Conservation (phyloP, 1,284 basidiomycete species). For the Austroboletus novae-zelandiae region DNA sequence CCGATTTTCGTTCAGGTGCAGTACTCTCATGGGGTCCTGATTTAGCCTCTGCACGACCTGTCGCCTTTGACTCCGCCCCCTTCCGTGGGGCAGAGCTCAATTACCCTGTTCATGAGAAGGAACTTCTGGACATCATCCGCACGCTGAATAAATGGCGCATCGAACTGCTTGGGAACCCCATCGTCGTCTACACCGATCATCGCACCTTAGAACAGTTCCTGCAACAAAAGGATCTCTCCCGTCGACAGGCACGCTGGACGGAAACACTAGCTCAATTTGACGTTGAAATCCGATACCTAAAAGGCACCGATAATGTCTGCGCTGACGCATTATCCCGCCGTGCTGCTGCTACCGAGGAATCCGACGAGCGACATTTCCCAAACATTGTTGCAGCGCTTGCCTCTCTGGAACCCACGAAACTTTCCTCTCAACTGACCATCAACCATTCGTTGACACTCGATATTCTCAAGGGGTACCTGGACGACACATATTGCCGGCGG, state of each 20-base stretch:
- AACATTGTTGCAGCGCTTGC: constrained; percentile 19
- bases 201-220: constrained; percentile 36
- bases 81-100: constrained; percentile 34
- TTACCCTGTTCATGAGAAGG: constrained; percentile 39
- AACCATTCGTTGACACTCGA: constrained; percentile 10
- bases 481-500: constrained; percentile 29
- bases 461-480: constrained; percentile 29
- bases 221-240: constrained; percentile 35
- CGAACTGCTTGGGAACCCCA: constrained; percentile 32
- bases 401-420: constrained; percentile 5
- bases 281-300: background rate
- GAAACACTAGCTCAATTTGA: constrained; percentile 32
- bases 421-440: background rate
- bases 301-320: background rate
- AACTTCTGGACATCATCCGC: constrained; percentile 35
- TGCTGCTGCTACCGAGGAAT: no score
- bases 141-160: constrained; percentile 36
- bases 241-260: constrained; percentile 36
- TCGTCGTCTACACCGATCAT: constrained; percentile 41
- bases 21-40: constrained; percentile 32
- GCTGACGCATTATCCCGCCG: background rate
- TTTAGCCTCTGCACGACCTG: constrained; percentile 31
- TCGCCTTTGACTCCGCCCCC: constrained; percentile 33
- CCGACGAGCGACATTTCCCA: no score
- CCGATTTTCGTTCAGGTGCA: constrained; percentile 31